Evolutionary conservation across 2,329 filamentous ascomycete species (phyloP).

Genomic region (Diplodia seriata): DNA sequence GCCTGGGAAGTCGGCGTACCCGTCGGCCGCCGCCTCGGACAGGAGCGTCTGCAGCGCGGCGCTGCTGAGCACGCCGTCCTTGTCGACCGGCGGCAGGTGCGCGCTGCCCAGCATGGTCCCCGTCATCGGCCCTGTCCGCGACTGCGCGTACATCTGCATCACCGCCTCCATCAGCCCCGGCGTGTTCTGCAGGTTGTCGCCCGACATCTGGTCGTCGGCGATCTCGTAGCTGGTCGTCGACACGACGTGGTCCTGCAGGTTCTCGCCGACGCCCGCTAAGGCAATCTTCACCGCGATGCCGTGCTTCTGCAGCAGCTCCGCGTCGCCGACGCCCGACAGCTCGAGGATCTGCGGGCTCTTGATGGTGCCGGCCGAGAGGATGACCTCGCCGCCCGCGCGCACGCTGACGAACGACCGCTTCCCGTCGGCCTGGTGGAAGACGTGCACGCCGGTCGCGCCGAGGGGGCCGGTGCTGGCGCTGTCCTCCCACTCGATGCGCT

Average conservation of each 20-base stretch:
- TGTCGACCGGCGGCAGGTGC: conserved; percentile 40
- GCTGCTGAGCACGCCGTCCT: conserved; percentile 33
- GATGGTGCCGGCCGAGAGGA: conserved; percentile 39
- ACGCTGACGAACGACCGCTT: background rate
- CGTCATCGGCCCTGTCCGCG: conserved; percentile 37
- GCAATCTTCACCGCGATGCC: conserved; percentile 26
- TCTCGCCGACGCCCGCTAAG: conserved; percentile 33
- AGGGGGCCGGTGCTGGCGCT: conserved; percentile 33
- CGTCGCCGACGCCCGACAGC: conserved; percentile 40
- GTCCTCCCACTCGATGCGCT: conserved; percentile 11
- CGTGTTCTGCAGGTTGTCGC: conserved; percentile 37
- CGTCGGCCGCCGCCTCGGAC: background rate
- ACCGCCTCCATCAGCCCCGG: conserved; percentile 34
- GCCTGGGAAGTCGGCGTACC: background rate
- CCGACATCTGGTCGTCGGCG: conserved; percentile 37
- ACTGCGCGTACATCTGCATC: conserved; percentile 38
- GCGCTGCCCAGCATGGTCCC: conserved; percentile 39
- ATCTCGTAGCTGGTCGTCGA: conserved; percentile 22
- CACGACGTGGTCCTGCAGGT: conserved; percentile 30
- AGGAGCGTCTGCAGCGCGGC: conserved; percentile 4
- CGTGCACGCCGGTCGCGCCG: conserved; percentile 36
- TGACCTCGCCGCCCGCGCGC: conserved; percentile 17
- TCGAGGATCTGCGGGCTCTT: conserved; percentile 42
- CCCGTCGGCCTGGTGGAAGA: conserved; percentile 31
- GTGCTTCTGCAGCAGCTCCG: conserved; percentile 21